phyloP scores from a whole-genome alignment of 192 early-diverging fungal genomes.

The Coemansia sp. region DNA sequence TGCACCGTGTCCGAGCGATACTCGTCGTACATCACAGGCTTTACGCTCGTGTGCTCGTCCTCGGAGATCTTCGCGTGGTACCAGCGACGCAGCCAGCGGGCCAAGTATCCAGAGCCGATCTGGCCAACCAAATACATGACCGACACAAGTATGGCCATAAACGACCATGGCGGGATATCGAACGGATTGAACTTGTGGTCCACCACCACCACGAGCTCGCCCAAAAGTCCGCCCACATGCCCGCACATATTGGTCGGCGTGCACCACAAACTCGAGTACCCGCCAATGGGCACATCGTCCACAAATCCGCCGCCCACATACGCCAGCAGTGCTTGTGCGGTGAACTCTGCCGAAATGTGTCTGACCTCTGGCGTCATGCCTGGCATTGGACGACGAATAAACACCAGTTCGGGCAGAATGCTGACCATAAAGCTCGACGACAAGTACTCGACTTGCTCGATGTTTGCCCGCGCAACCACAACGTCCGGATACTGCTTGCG shows the following conservation, averaged over 20 bases:
- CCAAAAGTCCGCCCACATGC: constrained; percentile 44
- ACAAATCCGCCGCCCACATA: constrained; percentile 43
- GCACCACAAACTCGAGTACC: constrained; percentile 48
- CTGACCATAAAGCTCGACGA: constrained; percentile 51
- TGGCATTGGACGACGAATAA: constrained; percentile 24
- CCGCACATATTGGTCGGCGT: constrained; percentile 52
- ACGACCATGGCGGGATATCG: constrained; percentile 49
- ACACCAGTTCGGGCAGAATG: constrained; percentile 46
- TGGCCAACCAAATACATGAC: constrained; percentile 45
- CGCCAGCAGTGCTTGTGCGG: constrained; percentile 27
- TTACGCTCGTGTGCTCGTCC: constrained; percentile 7
- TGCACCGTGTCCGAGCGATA: constrained; percentile 29
- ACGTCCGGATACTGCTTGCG: constrained; percentile 35
- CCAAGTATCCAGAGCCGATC: constrained; percentile 20
- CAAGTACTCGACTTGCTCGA: constrained; percentile 47
- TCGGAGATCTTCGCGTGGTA: constrained; percentile 29
- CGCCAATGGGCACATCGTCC: constrained; percentile 30
- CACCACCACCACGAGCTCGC: constrained; percentile 34
- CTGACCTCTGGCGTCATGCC: constrained; percentile 36
- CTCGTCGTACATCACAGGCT: constrained; percentile 32
- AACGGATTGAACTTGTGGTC: constrained; percentile 41
- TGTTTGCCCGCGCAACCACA: constrained; percentile 40
- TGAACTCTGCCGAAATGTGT: constrained; percentile 43
- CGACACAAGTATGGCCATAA: constrained; percentile 48
- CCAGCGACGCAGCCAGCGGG: constrained; percentile 18